phyloP scores from a whole-genome alignment of 768 basidiomycete genomes.

The Tulasnella sp. region DNA sequence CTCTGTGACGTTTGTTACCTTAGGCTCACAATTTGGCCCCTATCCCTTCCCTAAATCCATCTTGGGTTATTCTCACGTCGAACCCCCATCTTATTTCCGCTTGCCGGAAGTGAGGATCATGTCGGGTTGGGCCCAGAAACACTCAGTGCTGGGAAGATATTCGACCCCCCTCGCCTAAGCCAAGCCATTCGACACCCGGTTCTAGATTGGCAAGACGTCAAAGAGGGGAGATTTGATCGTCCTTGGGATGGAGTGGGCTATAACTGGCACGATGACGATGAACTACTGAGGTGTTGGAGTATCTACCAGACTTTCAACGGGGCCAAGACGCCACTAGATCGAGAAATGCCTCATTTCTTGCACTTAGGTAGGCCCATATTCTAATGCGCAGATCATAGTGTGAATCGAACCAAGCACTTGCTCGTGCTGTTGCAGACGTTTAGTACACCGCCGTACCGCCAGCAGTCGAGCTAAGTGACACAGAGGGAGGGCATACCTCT shows the following conservation, averaged over 20 bases:
- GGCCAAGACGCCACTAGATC: neutral
- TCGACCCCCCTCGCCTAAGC: constrained; percentile 59
- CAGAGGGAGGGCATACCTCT: neutral
- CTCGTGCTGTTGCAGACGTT: neutral
- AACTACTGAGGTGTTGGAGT: constrained; percentile 10
- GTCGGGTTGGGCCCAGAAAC: constrained; percentile 39
- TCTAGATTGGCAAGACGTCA: constrained; percentile 68
- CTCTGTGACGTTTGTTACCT: too few species aligned
- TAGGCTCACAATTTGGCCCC: neutral
- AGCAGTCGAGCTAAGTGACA: neutral
- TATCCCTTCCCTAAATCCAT: constrained; percentile 50
- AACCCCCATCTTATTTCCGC: constrained; percentile 61
- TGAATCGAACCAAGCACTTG: neutral
- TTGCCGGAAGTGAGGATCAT: constrained; percentile 47
- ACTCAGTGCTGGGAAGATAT: constrained; percentile 57
- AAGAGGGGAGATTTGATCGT: constrained; percentile 44
- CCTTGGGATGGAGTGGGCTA: constrained; percentile 13
- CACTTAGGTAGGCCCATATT: neutral
- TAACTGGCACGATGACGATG: neutral
- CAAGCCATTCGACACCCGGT: constrained; percentile 52
- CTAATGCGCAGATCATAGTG: neutral
- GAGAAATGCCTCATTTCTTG: neutral
- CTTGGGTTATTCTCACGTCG: constrained; percentile 58
- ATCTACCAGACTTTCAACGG: neutral
- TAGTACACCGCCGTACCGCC: neutral